Evolutionary conservation across 225 moss, liverwort and hornwort species (phyloP), one percentile per base, ranked within the genome.

Genomic region (Rhytidiadelphus loreus): DNA sequence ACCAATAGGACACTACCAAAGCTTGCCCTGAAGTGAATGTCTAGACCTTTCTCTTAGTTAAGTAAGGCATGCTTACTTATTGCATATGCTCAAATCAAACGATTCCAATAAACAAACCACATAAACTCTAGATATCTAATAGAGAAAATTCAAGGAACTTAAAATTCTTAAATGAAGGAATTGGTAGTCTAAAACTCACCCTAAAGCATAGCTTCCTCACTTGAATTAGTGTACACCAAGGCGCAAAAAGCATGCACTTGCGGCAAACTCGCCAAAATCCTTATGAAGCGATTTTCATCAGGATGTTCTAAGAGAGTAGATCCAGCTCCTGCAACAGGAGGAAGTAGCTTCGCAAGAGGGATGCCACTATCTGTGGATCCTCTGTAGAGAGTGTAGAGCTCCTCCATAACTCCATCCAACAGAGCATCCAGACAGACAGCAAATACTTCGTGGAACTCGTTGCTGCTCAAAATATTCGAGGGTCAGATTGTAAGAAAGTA

Each of bases 181-280:
- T 50, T 74, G 43, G 17, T 64, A 77, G 43, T 62, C 53, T 82
- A 52, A 28, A 81, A 87, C 91, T 91, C 72, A 92, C 92, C 87
- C 66, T 90, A 93, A 35, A 86, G 68, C 75, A 81, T 58, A 69
- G 77, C 87, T 56, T 93, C 93, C 86, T 95, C 95, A 70, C 88
- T 93, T 86, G 94, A 91, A 88, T 89, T 95, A 78, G 93, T 94
- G 85, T 97, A 99, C 52, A 99, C 96, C 96, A 99, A 90, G 72
- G 95, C 96, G 90, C 97, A 99, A 88, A 97, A 96, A 89, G 96
- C 93, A 77, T 95, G 95, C 88, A 99, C 93, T 92, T 96, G 95
- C 71, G 95, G 96, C 88, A 97, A 91, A 87, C 89, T 92, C 56
- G 97, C 96, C 85, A 99, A 91, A 88, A 96, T 94, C 86, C 94